Conservation (phyloP, 2,329 filamentous ascomycete genomes). For the Aschersonia sp. region DNA sequence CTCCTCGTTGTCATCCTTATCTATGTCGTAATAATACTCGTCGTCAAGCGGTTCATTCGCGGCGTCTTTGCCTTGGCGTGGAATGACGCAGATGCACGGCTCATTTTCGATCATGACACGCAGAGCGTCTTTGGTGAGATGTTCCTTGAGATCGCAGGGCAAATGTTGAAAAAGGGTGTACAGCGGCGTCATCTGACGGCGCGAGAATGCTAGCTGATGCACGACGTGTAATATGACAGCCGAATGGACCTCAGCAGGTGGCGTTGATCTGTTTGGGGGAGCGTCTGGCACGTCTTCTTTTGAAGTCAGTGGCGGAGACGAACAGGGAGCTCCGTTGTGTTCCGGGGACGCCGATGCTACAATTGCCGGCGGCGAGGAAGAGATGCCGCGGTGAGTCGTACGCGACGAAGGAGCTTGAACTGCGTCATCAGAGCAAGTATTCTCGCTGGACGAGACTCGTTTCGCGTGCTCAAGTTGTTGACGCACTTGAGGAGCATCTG, state of each 20-base stretch:
- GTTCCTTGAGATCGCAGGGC: constrained; percentile 47
- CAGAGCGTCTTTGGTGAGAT: constrained; percentile 48
- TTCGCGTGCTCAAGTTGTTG: constrained; percentile 13
- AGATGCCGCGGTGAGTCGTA: too few species aligned
- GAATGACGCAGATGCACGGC: constrained; percentile 74
- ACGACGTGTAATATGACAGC: constrained; percentile 68
- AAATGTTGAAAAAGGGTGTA: constrained; percentile 82
- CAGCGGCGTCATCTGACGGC: constrained; percentile 79
- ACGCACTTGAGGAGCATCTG: constrained; percentile 25
- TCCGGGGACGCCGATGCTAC: too few species aligned
- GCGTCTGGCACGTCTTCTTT: too few species aligned
- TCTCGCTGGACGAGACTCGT: too few species aligned
- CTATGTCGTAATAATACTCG: constrained; percentile 93
- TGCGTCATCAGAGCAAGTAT: too few species aligned
- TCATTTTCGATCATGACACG: constrained; percentile 59
- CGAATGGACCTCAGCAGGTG: constrained; percentile 18
- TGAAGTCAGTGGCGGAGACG: too few species aligned
- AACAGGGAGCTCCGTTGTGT: too few species aligned
- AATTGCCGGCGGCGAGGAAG: too few species aligned
- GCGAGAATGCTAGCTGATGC: constrained; percentile 91
- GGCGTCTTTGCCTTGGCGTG: constrained; percentile 85
- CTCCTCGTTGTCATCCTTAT: constrained; percentile 67
- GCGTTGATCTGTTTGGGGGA: constrained; percentile 12
- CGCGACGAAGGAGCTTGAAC: too few species aligned
- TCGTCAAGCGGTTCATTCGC: constrained; percentile 87